These are phyloP conservation scores for Cordyceps farinosa DNA, from an alignment of 2,329 filamentous ascomycete species.

Conservation along the genomic window DNA sequence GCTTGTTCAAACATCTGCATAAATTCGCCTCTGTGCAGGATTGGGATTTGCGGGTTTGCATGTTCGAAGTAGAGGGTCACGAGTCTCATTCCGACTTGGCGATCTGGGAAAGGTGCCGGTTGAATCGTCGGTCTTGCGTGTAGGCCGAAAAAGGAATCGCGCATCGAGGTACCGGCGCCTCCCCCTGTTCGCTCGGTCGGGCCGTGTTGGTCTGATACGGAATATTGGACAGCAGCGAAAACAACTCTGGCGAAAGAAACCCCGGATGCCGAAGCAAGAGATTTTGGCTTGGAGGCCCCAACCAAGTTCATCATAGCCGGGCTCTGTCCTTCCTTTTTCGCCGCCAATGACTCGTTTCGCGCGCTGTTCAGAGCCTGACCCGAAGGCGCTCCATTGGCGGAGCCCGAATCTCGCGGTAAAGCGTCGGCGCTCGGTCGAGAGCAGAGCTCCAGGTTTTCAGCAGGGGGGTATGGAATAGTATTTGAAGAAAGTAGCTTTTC, in stretches of 20 bases:
- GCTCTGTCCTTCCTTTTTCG: slow-evolving; percentile 32
- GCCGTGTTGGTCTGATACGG: slow-evolving; percentile 59
- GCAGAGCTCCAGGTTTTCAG: slow-evolving; percentile 64
- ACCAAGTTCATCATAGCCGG: slow-evolving; percentile 68
- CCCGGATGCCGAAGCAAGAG: slow-evolving; percentile 79
- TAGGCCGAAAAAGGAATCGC: slow-evolving; percentile 95
- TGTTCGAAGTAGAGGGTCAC: slow-evolving; percentile 90
- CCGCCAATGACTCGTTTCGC: slow-evolving; percentile 30
- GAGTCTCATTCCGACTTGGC: slow-evolving; percentile 67
- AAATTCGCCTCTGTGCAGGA: slow-evolving; percentile 85
- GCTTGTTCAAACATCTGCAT: slow-evolving; percentile 82
- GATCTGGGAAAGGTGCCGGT: slow-evolving; percentile 78
- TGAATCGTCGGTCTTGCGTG: slow-evolving; percentile 87
- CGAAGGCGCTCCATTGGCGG: slow-evolving; percentile 31
- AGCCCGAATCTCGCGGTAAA: slow-evolving; percentile 17
- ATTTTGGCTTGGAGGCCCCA: slow-evolving; percentile 72
- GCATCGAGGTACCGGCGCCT: slow-evolving; percentile 69
- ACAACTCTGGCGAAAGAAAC: slow-evolving; percentile 94
- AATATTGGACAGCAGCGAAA: slow-evolving; percentile 83
- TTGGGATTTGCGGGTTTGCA: slow-evolving; percentile 92
- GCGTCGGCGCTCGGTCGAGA: slow-evolving; percentile 44
- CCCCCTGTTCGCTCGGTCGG: slow-evolving; percentile 24
- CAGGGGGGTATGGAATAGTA: slow-evolving; percentile 67
- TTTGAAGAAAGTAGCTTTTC: slow-evolving; percentile 70
- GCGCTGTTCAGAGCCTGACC: slow-evolving; percentile 21